Conservation (phyloP, 2,329 filamentous ascomycete genomes). For the Alternaria ethzedia region DNA sequence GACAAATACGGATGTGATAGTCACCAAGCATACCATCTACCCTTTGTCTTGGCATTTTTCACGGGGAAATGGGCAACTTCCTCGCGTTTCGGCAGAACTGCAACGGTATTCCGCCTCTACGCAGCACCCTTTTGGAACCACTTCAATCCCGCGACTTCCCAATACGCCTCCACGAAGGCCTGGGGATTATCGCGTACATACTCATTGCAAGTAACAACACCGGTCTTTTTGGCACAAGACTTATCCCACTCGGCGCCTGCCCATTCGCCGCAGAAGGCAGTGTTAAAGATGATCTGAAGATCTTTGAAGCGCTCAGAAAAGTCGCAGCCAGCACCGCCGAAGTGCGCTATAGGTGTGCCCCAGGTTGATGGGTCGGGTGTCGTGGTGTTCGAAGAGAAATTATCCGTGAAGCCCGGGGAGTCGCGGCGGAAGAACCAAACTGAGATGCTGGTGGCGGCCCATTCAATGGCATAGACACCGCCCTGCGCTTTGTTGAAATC, state of each 20-base stretch:
- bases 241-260: conserved; percentile 64
- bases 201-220: conserved; percentile 55
- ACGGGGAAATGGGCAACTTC: too few relatives aligned
- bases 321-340: conserved; percentile 48
- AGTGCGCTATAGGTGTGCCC: conserved; percentile 42
- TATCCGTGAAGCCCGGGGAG: neutral
- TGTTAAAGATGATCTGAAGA: conserved; percentile 53
- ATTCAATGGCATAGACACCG: conserved; percentile 51
- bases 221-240: conserved; percentile 37
- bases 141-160: conserved; percentile 42
- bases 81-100: too few relatives aligned
- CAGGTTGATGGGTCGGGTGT: conserved; percentile 26
- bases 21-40: too few relatives aligned
- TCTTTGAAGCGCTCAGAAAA: conserved; percentile 54
- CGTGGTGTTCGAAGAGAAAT: conserved; percentile 2
- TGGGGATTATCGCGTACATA: conserved; percentile 41
- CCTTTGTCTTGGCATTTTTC: too few relatives aligned
- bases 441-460: conserved; percentile 46
- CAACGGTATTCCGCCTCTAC: neutral
- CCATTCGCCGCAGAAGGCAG: conserved; percentile 62
- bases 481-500: conserved; percentile 45
- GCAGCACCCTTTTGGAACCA: conserved; percentile 30
- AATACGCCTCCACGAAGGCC: conserved; percentile 41
- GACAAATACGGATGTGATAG: too few relatives aligned
- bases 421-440: conserved; percentile 52